phyloP scores from a whole-genome alignment of 2,329 filamentous ascomycete species.

The Claviceps purpurea region DNA sequence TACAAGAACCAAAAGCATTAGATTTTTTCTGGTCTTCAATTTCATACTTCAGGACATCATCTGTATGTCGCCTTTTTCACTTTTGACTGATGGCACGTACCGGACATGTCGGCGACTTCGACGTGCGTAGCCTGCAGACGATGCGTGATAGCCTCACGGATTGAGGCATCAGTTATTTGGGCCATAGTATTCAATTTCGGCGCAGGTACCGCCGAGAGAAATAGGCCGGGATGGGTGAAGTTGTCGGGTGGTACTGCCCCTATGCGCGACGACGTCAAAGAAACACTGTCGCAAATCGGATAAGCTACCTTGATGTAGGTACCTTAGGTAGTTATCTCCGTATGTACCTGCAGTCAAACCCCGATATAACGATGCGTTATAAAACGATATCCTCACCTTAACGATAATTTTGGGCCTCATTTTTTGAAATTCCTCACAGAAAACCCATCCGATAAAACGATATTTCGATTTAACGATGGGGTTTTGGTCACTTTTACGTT shows the following conservation, averaged over 20 bases:
- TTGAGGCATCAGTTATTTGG: slow-evolving; percentile 56
- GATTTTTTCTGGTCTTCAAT: not conserved
- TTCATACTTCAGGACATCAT: not conserved
- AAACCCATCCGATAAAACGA: no score
- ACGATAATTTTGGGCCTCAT: no score
- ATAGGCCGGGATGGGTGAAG: not conserved
- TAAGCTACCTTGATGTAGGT: no score
- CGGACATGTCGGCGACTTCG: slow-evolving; percentile 83
- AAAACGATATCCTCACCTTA: no score
- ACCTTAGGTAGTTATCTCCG: no score
- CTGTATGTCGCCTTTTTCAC: no score
- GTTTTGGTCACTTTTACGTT: no score
- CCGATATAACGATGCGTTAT: no score
- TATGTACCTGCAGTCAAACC: no score
- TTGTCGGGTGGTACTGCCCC: not conserved
- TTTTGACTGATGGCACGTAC: slow-evolving; percentile 33
- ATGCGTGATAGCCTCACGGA: slow-evolving; percentile 55
- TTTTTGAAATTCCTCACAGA: no score
- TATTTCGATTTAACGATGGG: no score
- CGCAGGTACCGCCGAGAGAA: not conserved
- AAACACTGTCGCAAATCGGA: not conserved
- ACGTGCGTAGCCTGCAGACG: slow-evolving; percentile 66
- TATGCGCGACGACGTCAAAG: not conserved
- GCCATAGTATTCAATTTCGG: not conserved
- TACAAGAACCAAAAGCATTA: not conserved